Evolutionary conservation across 306 rosid species (phyloP).

Genomic region (Quercus agrifolia): DNA sequence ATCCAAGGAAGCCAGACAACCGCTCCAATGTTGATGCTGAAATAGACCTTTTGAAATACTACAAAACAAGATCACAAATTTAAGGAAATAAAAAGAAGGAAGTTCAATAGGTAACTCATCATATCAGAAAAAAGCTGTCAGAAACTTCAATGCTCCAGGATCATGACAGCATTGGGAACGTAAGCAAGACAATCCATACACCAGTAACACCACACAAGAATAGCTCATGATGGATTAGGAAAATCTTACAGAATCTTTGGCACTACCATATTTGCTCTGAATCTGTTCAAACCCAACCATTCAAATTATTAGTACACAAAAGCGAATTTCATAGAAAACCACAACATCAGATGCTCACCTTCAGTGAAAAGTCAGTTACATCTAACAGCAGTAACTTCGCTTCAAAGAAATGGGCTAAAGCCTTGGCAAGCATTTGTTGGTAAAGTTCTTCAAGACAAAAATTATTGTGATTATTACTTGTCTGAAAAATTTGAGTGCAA

Average conservation of each 20-base stretch:
- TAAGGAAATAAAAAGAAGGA: not conserved
- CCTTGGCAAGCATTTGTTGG: conserved; percentile 96
- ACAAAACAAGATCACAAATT: conserved; percentile 21
- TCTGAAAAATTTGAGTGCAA: not conserved
- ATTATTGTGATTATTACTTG: conserved; percentile 4
- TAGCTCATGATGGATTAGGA: not conserved
- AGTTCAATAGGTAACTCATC: not conserved
- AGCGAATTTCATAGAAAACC: not conserved
- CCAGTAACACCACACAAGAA: not conserved
- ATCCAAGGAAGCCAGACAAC: conserved; percentile 72
- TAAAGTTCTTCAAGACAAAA: conserved; percentile 63
- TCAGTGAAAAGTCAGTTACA: conserved; percentile 77
- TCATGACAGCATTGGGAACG: not conserved
- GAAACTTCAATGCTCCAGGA: not conserved
- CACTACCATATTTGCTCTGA: conserved; percentile 74
- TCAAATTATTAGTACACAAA: not conserved
- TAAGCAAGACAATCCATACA: not conserved
- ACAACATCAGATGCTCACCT: conserved; percentile 36
- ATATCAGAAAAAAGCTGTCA: not conserved
- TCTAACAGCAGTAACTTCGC: conserved; percentile 92
- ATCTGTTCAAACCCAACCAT: conserved; percentile 44
- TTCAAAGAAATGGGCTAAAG: conserved; percentile 90
- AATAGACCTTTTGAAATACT: conserved; percentile 78
- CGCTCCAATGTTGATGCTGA: conserved; percentile 81
- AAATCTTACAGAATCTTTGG: conserved; percentile 69